Conservation (phyloP, 2,329 filamentous ascomycete genomes). For the Orbilia oligospora region DNA sequence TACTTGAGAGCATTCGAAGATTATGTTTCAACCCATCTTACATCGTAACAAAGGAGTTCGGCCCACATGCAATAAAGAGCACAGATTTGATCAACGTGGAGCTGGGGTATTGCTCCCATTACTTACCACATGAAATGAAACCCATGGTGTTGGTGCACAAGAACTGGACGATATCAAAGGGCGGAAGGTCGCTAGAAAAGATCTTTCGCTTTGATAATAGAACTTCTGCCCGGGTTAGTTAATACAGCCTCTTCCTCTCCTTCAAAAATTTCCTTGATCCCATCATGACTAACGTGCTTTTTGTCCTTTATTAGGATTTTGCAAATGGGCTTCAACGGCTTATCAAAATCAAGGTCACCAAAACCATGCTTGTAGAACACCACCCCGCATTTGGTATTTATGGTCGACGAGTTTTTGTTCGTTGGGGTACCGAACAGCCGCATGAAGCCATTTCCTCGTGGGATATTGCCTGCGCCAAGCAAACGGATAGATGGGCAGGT, state of each 20-base stretch:
- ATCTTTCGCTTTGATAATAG: constrained; percentile 45
- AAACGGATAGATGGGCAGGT: constrained; percentile 44
- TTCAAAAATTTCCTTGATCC: not conserved
- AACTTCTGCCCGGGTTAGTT: constrained; percentile 19
- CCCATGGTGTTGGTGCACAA: constrained; percentile 41
- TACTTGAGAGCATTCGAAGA: constrained; percentile 25
- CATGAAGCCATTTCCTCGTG: constrained; percentile 40
- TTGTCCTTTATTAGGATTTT: constrained; percentile 15
- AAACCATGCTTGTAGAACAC: constrained; percentile 31
- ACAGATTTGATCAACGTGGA: constrained; percentile 40
- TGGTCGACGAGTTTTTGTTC: constrained; percentile 43
- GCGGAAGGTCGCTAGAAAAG: constrained; percentile 39
- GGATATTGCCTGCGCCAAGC: constrained; percentile 41
- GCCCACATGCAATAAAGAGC: constrained; percentile 24
- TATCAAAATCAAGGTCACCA: constrained; percentile 41
- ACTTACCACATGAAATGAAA: constrained; percentile 25
- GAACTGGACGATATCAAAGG: constrained; percentile 40
- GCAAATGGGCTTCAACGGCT: constrained; percentile 16
- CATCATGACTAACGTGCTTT: constrained; percentile 7
- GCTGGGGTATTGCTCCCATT: constrained; percentile 25
- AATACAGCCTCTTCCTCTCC: not conserved
- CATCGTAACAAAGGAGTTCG: constrained; percentile 24
- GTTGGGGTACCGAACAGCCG: constrained; percentile 50
- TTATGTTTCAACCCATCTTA: constrained; percentile 48
- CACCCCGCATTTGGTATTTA: constrained; percentile 33